A percentile compares a stretch with the other conserved stretches of the same genome.
Evolutionary conservation across 129 eudicot genomes (phyloP).

Genomic region (Artemisia argyi): DNA sequence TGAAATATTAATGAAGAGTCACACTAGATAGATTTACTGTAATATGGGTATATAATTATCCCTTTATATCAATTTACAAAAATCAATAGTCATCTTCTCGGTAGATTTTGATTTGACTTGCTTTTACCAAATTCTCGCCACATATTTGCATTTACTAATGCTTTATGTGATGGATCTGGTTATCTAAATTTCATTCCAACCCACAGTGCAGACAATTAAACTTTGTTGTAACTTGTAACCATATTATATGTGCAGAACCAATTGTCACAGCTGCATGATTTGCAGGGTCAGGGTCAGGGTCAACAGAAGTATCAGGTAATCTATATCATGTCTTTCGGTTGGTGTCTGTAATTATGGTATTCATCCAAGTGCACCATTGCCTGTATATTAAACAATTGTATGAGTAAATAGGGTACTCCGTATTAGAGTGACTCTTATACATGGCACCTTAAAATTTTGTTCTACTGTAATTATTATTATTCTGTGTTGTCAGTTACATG

Average conservation of each 20-base stretch:
- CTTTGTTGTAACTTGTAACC: not conserved
- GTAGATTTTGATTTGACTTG: too few relatives aligned
- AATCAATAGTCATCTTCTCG: too few relatives aligned
- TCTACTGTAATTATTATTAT: conserved; percentile 9
- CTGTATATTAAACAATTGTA: not conserved
- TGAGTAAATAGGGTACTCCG: conserved; percentile 15
- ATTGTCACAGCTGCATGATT: conserved; percentile 70
- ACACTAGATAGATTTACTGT: not conserved
- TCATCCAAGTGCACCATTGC: conserved; percentile 6
- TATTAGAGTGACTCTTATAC: not conserved
- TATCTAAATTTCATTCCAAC: too few relatives aligned
- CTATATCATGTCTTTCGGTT: conserved; percentile 2
- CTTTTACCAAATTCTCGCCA: too few relatives aligned
- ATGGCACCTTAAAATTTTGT: conserved; percentile 4
- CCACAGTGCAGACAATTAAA: too few relatives aligned
- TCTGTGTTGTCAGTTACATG: conserved; percentile 58
- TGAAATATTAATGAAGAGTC: not conserved
- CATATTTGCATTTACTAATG: too few relatives aligned
- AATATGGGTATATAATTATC: not conserved
- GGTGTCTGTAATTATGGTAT: conserved; percentile 7
- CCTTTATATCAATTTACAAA: too few relatives aligned
- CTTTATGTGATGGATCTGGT: too few relatives aligned
- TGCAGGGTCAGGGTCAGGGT: conserved; percentile 70
- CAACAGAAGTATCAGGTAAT: conserved; percentile 69
- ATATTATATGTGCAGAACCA: conserved; percentile 53